These are phyloP conservation scores for Posidonia oceanica DNA, from an alignment of 116 monocot species.

Conservation along the genomic window DNA sequence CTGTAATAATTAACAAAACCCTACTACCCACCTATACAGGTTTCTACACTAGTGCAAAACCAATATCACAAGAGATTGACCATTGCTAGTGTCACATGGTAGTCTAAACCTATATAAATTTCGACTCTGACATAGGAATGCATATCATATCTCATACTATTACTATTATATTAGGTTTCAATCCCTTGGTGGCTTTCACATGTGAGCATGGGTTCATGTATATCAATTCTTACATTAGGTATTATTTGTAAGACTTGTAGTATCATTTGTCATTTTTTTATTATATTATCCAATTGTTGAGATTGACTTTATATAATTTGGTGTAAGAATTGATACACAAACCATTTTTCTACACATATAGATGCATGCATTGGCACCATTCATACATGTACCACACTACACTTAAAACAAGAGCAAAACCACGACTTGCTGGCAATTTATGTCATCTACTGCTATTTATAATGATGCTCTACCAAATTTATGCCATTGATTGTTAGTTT, in stretches of 20 bases:
- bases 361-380: no score
- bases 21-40: neutral
- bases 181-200: neutral
- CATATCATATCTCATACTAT: neutral
- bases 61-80: neutral
- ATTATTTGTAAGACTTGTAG: no score
- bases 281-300: no score
- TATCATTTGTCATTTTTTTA: no score
- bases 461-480: neutral
- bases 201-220: no score
- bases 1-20: neutral
- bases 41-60: neutral
- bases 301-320: no score
- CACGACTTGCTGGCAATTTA: neutral
- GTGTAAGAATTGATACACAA: no score
- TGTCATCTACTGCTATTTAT: constrained; percentile 5
- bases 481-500: neutral
- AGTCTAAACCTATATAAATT: neutral
- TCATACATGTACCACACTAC: neutral
- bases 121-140: neutral
- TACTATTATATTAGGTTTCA: no score
- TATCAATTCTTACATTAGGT: no score
- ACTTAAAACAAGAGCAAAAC: neutral
- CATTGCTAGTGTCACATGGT: neutral
- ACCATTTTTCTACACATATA: no score